Evolutionary conservation across 2,329 filamentous ascomycete species (phyloP).

Genomic region (Aureobasidium lini): DNA sequence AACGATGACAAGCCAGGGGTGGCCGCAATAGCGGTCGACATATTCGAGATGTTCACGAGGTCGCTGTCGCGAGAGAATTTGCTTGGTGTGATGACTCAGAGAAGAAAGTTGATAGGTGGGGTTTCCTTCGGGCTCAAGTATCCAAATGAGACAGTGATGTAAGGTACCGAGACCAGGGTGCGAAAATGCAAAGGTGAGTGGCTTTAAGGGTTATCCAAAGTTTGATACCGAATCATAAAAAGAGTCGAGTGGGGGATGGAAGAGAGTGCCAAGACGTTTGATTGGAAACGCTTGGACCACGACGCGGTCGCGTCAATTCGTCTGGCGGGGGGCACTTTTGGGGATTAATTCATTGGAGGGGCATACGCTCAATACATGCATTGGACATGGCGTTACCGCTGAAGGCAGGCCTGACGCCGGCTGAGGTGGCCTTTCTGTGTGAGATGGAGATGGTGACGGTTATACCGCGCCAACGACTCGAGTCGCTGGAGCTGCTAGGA

Average conservation of each 20-base stretch:
- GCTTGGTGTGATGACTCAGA: conserved; percentile 1
- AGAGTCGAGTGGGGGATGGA: neutral
- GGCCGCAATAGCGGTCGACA: conserved; percentile 44
- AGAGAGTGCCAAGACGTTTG: conserved; percentile 1
- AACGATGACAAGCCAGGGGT: conserved; percentile 72
- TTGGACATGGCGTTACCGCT: conserved; percentile 53
- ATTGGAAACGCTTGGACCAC: neutral
- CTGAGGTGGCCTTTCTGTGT: conserved; percentile 88
- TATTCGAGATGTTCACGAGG: conserved; percentile 42
- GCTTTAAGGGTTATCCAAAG: neutral
- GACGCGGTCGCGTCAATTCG: neutral
- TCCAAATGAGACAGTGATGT: neutral
- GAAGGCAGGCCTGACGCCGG: conserved; percentile 63
- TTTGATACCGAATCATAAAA: conserved; percentile 4
- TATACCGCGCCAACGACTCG: conserved; percentile 82
- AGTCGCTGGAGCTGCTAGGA: conserved; percentile 74
- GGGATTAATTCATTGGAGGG: neutral
- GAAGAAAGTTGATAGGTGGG: neutral
- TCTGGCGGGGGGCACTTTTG: neutral
- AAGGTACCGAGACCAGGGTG: neutral
- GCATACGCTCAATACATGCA: neutral
- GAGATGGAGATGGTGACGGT: conserved; percentile 97
- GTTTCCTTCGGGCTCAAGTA: neutral
- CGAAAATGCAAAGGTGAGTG: no score
- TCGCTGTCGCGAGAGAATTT: conserved; percentile 9